These are phyloP conservation scores for Podila epicladia DNA, from an alignment of 192 early-diverging fungal genomes.

Conservation along the genomic window DNA sequence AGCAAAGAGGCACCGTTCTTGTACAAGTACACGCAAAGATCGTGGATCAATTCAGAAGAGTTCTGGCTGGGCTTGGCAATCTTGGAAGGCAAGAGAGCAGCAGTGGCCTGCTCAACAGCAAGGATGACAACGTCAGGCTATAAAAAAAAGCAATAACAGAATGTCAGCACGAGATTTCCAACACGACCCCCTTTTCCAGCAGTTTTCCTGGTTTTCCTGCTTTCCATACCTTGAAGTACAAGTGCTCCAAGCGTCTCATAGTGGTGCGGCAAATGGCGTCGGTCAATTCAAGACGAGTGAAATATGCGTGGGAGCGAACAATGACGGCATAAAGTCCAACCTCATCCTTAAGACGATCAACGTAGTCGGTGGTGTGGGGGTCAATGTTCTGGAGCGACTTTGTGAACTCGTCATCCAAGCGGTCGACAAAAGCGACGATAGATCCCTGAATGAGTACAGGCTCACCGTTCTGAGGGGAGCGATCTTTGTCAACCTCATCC, in stretches of 20 bases:
- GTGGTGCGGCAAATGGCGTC: slow-evolving; percentile 77
- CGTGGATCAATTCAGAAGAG: slow-evolving; percentile 74
- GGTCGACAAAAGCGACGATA: slow-evolving; percentile 88
- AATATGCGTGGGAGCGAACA: slow-evolving; percentile 89
- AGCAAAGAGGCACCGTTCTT: slow-evolving; percentile 82
- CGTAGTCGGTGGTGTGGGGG: slow-evolving; percentile 96
- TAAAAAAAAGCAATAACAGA: neutral
- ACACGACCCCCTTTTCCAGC: neutral
- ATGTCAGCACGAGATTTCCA: neutral
- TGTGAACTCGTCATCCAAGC: slow-evolving; percentile 97
- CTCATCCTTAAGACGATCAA: slow-evolving; percentile 94
- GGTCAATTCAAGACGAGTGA: slow-evolving; percentile 69
- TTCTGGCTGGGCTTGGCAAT: slow-evolving; percentile 61
- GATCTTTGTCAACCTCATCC: slow-evolving; percentile 70
- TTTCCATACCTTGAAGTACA: slow-evolving; percentile 90
- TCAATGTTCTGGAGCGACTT: slow-evolving; percentile 96
- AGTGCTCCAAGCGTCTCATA: slow-evolving; percentile 91
- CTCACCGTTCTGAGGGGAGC: slow-evolving; percentile 60
- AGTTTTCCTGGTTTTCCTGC: too few relatives aligned
- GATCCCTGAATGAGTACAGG: slow-evolving; percentile 80
- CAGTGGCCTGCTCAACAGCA: slow-evolving; percentile 68
- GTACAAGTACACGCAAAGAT: slow-evolving; percentile 92
- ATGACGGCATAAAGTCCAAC: slow-evolving; percentile 87
- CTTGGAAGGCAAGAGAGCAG: slow-evolving; percentile 58
- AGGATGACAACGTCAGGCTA: slow-evolving; percentile 90